Percentiles rank a stretch among this genome's conserved stretches.
Conservation (phyloP, 345 rosid genomes). For the Moringa oleifera region DNA sequence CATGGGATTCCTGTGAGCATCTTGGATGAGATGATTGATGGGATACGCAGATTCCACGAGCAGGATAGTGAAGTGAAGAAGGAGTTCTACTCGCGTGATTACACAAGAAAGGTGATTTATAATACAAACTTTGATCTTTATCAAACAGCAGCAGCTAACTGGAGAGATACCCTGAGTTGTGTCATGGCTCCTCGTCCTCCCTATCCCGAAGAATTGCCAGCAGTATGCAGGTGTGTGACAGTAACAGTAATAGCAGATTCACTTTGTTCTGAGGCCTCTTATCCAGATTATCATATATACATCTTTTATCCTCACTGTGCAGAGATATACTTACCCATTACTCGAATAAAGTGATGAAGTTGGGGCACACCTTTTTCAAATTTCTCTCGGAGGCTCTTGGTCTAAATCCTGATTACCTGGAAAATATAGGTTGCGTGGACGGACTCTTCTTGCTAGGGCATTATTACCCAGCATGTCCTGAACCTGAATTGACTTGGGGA, state of each 20-base stretch:
- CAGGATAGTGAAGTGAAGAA: conserved; percentile 32
- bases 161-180: conserved; percentile 45
- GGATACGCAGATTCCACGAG: conserved; percentile 32
- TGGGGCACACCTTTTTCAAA: conserved; percentile 28
- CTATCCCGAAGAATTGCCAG: conserved; percentile 37
- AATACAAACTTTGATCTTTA: conserved; percentile 36
- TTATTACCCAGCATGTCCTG: conserved; percentile 44
- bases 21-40: conserved; percentile 29
- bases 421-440: conserved; percentile 25
- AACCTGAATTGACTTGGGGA: conserved; percentile 38
- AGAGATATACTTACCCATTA: conserved; percentile 35
- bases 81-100: conserved; percentile 27
- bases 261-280: too few relatives aligned
- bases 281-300: too few relatives aligned
- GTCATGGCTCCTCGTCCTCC: conserved; percentile 36
- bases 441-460: conserved; percentile 24
- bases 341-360: conserved; percentile 23
- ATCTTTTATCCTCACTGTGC: background rate
- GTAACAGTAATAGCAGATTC: too few relatives aligned
- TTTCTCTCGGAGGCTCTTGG: conserved; percentile 44
- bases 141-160: conserved; percentile 24
- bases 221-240: conserved; percentile 33
- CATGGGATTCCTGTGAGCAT: conserved; percentile 37
- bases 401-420: conserved; percentile 22
- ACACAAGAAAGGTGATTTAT: conserved; percentile 21